phyloP scores from a whole-genome alignment of 257 asterid species.

The Nicotiana attenuata region DNA sequence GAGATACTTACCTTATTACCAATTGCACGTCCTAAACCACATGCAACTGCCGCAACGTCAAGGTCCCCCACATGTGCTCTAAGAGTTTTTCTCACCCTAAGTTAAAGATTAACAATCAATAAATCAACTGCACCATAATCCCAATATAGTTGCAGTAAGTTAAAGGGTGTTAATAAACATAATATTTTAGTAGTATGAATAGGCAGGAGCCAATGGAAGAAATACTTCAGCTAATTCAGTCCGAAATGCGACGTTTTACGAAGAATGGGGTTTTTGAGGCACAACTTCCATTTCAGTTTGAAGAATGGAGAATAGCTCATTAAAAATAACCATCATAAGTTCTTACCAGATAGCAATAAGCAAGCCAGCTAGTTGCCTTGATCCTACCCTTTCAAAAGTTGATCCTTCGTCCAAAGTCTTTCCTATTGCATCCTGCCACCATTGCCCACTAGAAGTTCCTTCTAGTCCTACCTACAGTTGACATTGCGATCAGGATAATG shows the following conservation, averaged over 20 bases:
- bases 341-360: slow-evolving; percentile 81
- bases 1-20: slow-evolving; percentile 75
- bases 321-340: not conserved
- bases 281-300: not conserved
- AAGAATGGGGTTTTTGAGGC: not conserved
- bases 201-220: not conserved
- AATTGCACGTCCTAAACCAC: slow-evolving; percentile 93
- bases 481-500: slow-evolving; percentile 14
- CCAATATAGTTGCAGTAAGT: not conserved
- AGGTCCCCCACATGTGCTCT: slow-evolving; percentile 80
- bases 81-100: slow-evolving; percentile 77
- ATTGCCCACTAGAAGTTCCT: slow-evolving; percentile 92
- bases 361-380: slow-evolving; percentile 89
- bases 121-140: not conserved
- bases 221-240: not conserved
- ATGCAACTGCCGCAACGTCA: slow-evolving; percentile 86
- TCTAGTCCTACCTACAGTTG: slow-evolving; percentile 92
- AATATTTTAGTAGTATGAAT: not conserved
- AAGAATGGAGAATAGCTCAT: not conserved
- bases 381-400: slow-evolving; percentile 80
- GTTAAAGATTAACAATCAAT: slow-evolving; percentile 4
- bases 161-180: not conserved
- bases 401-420: slow-evolving; percentile 79
- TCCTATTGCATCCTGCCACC: slow-evolving; percentile 97
- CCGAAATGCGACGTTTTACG: not conserved